Evolutionary conservation across 208 protist species (phyloP).

Genomic region (Porcisia hertigi): DNA sequence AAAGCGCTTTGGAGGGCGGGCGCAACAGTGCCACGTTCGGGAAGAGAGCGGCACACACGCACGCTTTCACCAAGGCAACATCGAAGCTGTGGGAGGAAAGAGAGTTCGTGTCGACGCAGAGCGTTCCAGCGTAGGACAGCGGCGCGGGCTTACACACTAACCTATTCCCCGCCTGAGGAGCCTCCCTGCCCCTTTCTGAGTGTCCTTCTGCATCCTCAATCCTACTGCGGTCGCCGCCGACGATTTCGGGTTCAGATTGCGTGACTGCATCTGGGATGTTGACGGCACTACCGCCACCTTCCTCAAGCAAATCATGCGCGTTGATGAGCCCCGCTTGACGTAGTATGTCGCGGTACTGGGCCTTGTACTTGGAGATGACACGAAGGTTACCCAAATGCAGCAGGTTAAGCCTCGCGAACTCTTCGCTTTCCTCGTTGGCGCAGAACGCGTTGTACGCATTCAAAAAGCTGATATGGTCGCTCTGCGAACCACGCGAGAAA

Average conservation of each 20-base stretch:
- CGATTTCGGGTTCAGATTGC: background rate
- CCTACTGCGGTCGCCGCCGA: background rate
- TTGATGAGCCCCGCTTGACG: conserved; percentile 53
- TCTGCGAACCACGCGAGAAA: conserved; percentile 66
- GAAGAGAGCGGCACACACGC: conserved; percentile 73
- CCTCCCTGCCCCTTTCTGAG: background rate
- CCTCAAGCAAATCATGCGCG: background rate
- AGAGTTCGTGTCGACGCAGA: conserved; percentile 64
- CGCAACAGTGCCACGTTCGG: conserved; percentile 88
- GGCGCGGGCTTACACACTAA: background rate
- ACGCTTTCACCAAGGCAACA: conserved; percentile 86
- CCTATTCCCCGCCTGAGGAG: background rate
- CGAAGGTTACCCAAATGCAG: conserved; percentile 53
- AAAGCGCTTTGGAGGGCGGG: conserved; percentile 24
- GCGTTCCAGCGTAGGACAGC: conserved; percentile 20
- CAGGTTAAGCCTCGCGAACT: conserved; percentile 62
- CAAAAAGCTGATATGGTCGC: conserved; percentile 81
- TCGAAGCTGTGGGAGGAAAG: conserved; percentile 66
- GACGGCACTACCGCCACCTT: background rate
- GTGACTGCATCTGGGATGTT: background rate
- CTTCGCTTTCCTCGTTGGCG: conserved; percentile 34
- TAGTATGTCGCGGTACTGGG: conserved; percentile 84
- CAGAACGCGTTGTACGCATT: conserved; percentile 88
- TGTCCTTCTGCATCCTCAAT: background rate
- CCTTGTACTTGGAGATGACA: conserved; percentile 87